A percentile compares a stretch with the other conserved stretches of the same genome.
Conservation (phyloP, 345 rosid species). For the Luvunga scandens region DNA sequence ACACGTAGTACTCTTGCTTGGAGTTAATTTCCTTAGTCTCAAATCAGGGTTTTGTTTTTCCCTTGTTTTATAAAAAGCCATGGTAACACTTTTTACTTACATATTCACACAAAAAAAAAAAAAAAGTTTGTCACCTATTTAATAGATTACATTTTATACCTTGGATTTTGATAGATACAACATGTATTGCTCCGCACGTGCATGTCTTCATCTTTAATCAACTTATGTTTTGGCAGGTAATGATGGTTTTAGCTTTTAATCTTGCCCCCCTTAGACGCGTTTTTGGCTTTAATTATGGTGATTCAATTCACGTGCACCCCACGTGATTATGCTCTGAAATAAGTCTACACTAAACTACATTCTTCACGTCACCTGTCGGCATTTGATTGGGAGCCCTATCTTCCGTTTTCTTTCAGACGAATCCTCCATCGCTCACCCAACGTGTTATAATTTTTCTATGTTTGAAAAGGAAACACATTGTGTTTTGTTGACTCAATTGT, state of each 20-base stretch:
- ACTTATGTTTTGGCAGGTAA: background rate
- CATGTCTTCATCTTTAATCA: background rate
- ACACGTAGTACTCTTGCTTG: background rate
- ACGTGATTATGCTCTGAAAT: constrained; percentile 7
- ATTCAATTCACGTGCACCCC: constrained; percentile 20
- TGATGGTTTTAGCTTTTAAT: background rate
- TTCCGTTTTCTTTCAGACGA: background rate
- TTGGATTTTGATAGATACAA: too few species aligned
- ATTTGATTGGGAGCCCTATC: background rate
- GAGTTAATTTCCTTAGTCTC: background rate
- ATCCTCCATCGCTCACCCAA: constrained; percentile 21
- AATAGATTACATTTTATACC: too few species aligned
- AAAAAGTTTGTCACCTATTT: too few species aligned
- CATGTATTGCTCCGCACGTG: constrained; percentile 6
- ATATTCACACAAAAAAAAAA: too few species aligned
- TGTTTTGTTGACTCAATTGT: constrained; percentile 20
- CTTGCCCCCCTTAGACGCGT: constrained; percentile 12
- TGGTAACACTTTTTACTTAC: too few species aligned
- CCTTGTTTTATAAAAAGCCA: background rate
- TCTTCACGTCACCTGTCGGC: constrained; percentile 14
- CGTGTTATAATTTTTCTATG: constrained; percentile 27
- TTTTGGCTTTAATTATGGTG: constrained; percentile 6
- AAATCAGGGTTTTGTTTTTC: background rate
- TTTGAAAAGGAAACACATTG: constrained; percentile 1
- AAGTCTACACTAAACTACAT: background rate